A percentile compares a stretch with the other conserved stretches of the same genome.
Conservation (phyloP, 495 filamentous ascomycete species). For the Patellaria atrata region DNA sequence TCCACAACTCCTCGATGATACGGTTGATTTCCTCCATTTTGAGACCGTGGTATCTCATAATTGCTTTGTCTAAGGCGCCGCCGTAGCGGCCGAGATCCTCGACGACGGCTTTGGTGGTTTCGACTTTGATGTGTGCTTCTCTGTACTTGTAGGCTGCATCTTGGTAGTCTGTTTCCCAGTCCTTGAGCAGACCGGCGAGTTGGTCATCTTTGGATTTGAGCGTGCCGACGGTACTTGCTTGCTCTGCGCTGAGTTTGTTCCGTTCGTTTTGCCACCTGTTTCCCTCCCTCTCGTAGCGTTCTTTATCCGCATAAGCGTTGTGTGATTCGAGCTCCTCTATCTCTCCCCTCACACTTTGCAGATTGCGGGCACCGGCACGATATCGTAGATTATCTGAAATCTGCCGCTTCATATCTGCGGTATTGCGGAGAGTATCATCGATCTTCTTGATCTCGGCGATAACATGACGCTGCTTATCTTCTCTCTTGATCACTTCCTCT, state of each 20-base stretch:
- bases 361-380: slow-evolving; percentile 52
- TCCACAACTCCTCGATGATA: slow-evolving; percentile 91
- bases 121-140: slow-evolving; percentile 77
- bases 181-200: slow-evolving; percentile 47
- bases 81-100: slow-evolving; percentile 76
- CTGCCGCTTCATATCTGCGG: slow-evolving; percentile 61
- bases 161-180: slow-evolving; percentile 80
- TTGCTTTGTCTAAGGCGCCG: slow-evolving; percentile 75
- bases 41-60: slow-evolving; percentile 86
- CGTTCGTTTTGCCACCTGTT: slow-evolving; percentile 43
- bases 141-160: slow-evolving; percentile 71
- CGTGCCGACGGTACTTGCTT: slow-evolving; percentile 49
- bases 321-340: slow-evolving; percentile 65
- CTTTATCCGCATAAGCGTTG: slow-evolving; percentile 68
- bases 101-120: slow-evolving; percentile 82
- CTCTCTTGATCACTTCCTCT: slow-evolving; percentile 45
- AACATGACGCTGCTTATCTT: slow-evolving; percentile 52
- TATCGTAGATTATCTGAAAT: slow-evolving; percentile 80
- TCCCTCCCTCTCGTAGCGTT: slow-evolving; percentile 56
- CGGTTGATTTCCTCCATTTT: slow-evolving; percentile 99
- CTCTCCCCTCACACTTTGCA: slow-evolving; percentile 50
- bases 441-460: slow-evolving; percentile 60
- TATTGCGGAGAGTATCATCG: slow-evolving; percentile 59
- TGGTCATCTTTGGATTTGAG: slow-evolving; percentile 74
- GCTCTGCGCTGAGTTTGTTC: slow-evolving; percentile 44